Conservation (phyloP, 1,284 basidiomycete genomes). For the Rhodotorula sp. region DNA sequence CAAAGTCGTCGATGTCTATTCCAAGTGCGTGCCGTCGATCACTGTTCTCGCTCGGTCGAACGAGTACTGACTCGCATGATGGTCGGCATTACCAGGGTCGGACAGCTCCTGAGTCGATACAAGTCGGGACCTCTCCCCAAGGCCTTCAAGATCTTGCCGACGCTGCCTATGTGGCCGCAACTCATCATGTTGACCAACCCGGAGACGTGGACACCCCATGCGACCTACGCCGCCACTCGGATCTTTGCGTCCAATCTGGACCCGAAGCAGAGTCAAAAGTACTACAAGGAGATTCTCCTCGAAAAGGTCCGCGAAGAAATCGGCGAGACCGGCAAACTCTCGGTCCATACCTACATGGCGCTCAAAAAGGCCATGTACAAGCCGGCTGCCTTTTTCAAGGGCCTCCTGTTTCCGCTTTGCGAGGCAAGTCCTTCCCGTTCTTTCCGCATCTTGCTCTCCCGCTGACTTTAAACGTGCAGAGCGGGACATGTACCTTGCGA, state of each 20-base stretch:
- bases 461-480: slow-evolving; percentile 48
- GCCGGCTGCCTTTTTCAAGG: slow-evolving; percentile 98
- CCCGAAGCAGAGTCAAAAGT: slow-evolving; percentile 90
- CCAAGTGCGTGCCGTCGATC: slow-evolving; percentile 63
- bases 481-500: slow-evolving; percentile 78
- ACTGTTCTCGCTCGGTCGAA: background rate
- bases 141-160: slow-evolving; percentile 97
- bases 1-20: slow-evolving; percentile 93
- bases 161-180: slow-evolving; percentile 92
- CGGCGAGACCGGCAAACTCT: slow-evolving; percentile 68
- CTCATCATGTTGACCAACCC: slow-evolving; percentile 91
- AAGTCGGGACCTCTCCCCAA: slow-evolving; percentile 95
- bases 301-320: slow-evolving; percentile 92
- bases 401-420: slow-evolving; percentile 91
- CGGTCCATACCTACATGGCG: slow-evolving; percentile 83
- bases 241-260: slow-evolving; percentile 98
- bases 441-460: too few species aligned
- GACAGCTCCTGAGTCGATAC: slow-evolving; percentile 82
- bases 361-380: slow-evolving; percentile 92
- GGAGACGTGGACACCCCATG: slow-evolving; percentile 92
- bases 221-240: slow-evolving; percentile 87
- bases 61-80: background rate
- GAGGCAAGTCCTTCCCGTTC: slow-evolving; percentile 61
- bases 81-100: slow-evolving; percentile 62
- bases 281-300: slow-evolving; percentile 86